These are phyloP conservation scores for Cyclotella kingstonii DNA, from an alignment of 108 stramenopile genomes.

Conservation along the genomic window DNA sequence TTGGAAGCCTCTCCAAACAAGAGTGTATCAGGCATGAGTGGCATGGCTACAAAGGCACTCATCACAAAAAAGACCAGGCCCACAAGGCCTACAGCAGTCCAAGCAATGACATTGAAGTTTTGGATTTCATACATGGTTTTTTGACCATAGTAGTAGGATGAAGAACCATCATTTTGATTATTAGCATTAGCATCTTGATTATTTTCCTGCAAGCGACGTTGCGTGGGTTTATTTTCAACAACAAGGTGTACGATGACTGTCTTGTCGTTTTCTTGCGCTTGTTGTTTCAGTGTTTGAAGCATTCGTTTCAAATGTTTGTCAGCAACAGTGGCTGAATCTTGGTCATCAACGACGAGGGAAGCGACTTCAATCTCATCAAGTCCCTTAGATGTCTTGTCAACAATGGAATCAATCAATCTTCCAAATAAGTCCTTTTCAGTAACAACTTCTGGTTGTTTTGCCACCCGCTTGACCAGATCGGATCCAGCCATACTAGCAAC, in stretches of 20 bases:
- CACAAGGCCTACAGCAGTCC: conserved; percentile 77
- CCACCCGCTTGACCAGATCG: conserved; percentile 17
- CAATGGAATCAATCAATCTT: conserved; percentile 16
- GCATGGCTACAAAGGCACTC: conserved; percentile 74
- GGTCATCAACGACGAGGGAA: conserved; percentile 47
- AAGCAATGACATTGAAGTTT: conserved; percentile 84
- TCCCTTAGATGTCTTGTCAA: conserved; percentile 30
- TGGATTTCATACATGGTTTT: conserved; percentile 91
- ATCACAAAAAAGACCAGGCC: conserved; percentile 58
- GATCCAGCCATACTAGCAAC: conserved; percentile 39
- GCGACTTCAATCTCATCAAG: conserved; percentile 49
- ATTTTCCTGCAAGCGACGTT: conserved; percentile 59
- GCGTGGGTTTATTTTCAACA: conserved; percentile 50
- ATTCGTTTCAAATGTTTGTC: conserved; percentile 56
- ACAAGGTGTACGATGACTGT: conserved; percentile 77
- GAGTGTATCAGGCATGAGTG: conserved; percentile 78
- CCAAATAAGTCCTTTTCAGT: conserved; percentile 16
- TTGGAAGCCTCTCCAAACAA: conserved; percentile 81
- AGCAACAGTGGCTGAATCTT: conserved; percentile 43
- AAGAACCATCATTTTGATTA: conserved; percentile 50
- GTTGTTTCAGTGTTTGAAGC: conserved; percentile 46
- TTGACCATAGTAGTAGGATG: conserved; percentile 61
- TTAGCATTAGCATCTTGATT: conserved; percentile 29
- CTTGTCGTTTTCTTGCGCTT: conserved; percentile 32
- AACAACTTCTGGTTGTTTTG: conserved; percentile 9